A percentile compares a stretch with the other conserved stretches of the same genome.
Evolutionary conservation across 2,329 filamentous ascomycete species (phyloP).

Genomic region (Aureobasidium subglaciale): DNA sequence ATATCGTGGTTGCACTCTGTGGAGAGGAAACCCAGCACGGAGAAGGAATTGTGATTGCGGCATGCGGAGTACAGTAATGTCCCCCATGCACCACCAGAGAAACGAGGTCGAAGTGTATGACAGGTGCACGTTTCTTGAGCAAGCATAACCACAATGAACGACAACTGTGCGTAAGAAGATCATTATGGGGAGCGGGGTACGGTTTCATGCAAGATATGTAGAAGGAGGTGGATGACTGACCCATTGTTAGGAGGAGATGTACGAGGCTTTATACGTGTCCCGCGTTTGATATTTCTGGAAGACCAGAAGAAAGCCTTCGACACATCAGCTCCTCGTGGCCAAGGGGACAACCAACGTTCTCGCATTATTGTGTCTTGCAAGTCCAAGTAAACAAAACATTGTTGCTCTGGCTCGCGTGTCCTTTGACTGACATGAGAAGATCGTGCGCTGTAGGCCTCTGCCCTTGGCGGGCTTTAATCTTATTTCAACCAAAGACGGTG

Average conservation of each 20-base stretch:
- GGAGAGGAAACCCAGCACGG: not conserved
- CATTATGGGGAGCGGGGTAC: constrained; percentile 7
- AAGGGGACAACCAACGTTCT: not conserved
- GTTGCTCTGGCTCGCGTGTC: constrained; percentile 9
- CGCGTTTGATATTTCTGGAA: not conserved
- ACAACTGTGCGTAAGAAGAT: not conserved
- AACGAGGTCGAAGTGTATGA: not conserved
- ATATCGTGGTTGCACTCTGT: not conserved
- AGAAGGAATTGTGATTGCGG: not conserved
- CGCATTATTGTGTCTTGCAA: not conserved
- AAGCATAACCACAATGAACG: not conserved
- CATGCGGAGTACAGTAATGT: not conserved
- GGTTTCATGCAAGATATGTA: constrained; percentile 3
- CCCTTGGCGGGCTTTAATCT: constrained; percentile 5
- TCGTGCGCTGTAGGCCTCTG: constrained; percentile 5
- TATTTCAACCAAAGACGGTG: constrained; percentile 13
- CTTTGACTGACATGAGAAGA: constrained; percentile 6
- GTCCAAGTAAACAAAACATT: constrained; percentile 4
- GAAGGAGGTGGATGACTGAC: not conserved
- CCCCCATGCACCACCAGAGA: not conserved
- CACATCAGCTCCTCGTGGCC: not conserved
- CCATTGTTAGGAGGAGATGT: not conserved
- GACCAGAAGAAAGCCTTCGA: not conserved
- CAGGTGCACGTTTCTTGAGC: constrained; percentile 9
- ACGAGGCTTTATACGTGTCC: not conserved